Conservation (phyloP, 768 basidiomycete genomes). For the Lentinula edodes region DNA sequence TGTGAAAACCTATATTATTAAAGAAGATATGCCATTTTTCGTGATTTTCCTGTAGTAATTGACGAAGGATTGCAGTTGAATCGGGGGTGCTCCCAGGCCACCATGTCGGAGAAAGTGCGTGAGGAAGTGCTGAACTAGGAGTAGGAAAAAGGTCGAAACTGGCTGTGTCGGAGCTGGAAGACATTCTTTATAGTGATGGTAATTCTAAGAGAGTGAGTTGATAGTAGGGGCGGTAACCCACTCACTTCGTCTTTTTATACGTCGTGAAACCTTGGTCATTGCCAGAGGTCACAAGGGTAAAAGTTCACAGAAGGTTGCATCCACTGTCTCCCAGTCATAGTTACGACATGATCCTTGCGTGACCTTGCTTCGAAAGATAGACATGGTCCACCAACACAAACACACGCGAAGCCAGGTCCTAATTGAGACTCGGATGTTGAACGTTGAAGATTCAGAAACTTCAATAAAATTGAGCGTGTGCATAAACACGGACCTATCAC, state of each 20-base stretch:
- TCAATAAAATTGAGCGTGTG: no score
- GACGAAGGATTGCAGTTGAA: constrained; percentile 21
- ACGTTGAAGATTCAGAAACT: no score
- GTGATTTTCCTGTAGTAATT: constrained; percentile 43
- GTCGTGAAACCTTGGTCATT: not conserved
- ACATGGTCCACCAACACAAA: no score
- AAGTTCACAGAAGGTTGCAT: not conserved
- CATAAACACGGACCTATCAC: no score
- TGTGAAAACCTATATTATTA: constrained; percentile 42
- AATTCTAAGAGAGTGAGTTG: not conserved
- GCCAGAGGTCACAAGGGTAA: not conserved
- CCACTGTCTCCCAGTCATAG: not conserved
- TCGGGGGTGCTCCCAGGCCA: constrained; percentile 14
- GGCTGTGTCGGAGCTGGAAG: not conserved
- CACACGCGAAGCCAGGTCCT: no score
- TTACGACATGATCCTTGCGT: not conserved
- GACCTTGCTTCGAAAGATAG: no score
- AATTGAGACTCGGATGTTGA: no score
- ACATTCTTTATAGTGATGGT: not conserved
- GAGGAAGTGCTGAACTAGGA: not conserved
- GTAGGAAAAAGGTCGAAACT: not conserved
- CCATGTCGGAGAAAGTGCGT: not conserved
- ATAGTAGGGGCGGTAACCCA: not conserved
- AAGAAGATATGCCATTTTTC: constrained; percentile 31
- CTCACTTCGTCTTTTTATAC: not conserved